Percentiles rank a stretch among this genome's conserved stretches.
phyloP scores from a whole-genome alignment of 2,329 filamentous ascomycete species.

The Aspergillus carbonarius region DNA sequence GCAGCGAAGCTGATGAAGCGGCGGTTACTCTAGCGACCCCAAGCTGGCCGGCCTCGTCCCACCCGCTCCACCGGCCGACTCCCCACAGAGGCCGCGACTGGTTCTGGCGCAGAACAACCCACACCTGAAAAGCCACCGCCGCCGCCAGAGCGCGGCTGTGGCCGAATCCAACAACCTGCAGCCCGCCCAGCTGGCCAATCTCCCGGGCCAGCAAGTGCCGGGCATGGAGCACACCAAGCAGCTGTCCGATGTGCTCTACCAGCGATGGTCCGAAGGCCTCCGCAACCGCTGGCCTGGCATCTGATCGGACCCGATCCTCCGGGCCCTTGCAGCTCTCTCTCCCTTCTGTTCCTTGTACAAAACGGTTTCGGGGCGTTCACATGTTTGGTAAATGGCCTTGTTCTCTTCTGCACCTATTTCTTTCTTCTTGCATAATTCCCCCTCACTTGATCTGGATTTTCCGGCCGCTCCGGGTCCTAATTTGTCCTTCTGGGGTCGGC shows the following conservation, averaged over 20 bases:
- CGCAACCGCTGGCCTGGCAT: conserved; percentile 63
- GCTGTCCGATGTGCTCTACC: conserved; percentile 85
- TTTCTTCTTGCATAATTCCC: conserved; percentile 7
- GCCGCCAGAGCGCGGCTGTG: conserved; percentile 55
- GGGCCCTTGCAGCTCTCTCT: conserved; percentile 12
- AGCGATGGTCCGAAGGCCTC: conserved; percentile 83
- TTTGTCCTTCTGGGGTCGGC: conserved; percentile 8
- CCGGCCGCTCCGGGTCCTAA: background rate
- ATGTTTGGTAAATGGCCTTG: conserved; percentile 18
- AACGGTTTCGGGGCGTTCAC: conserved; percentile 25
- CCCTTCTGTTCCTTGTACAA: conserved; percentile 31
- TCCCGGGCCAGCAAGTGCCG: conserved; percentile 59
- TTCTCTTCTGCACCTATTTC: conserved; percentile 15
- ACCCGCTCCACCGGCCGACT: conserved; percentile 36
- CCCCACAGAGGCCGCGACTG: conserved; percentile 61
- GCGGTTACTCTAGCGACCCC: conserved; percentile 31
- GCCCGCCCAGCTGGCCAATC: conserved; percentile 41
- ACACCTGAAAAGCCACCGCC: conserved; percentile 75
- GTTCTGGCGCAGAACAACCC: conserved; percentile 79
- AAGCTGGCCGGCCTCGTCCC: conserved; percentile 43
- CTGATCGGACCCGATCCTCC: conserved; percentile 4
- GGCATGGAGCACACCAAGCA: conserved; percentile 94
- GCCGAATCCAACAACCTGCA: conserved; percentile 37
- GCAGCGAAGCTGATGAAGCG: conserved; percentile 12
- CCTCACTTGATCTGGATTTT: conserved; percentile 5